Percentiles rank a stretch among this genome's conserved stretches.
These are phyloP conservation scores for Petrea volubilis DNA, from an alignment of 257 asterid genomes.

Conservation along the genomic window DNA sequence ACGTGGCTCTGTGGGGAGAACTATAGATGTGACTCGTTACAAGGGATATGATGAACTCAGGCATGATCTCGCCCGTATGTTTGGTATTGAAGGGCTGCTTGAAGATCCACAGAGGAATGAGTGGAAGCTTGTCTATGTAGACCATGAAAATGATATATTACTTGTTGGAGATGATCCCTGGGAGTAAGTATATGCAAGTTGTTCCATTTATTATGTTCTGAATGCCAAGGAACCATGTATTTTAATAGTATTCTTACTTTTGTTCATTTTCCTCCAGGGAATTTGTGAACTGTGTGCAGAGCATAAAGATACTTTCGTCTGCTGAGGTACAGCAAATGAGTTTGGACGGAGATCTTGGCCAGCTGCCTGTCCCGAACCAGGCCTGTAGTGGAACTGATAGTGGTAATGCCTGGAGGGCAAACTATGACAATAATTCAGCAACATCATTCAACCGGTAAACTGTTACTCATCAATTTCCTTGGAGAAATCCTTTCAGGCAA, in stretches of 20 bases:
- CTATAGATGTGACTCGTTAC: slow-evolving; percentile 83
- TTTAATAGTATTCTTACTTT: neutral
- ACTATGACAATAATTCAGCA: slow-evolving; percentile 65
- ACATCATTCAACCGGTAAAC: slow-evolving; percentile 68
- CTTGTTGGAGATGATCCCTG: slow-evolving; percentile 93
- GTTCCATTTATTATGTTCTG: neutral
- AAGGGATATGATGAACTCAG: slow-evolving; percentile 86
- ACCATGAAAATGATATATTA: slow-evolving; percentile 80
- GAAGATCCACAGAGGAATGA: slow-evolving; percentile 88
- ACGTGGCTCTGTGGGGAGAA: slow-evolving; percentile 97
- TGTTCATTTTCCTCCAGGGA: slow-evolving; percentile 49
- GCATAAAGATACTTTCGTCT: slow-evolving; percentile 82
- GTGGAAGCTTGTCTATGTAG: slow-evolving; percentile 92
- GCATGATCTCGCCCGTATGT: slow-evolving; percentile 89
- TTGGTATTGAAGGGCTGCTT: slow-evolving; percentile 88
- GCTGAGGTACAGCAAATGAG: slow-evolving; percentile 97
- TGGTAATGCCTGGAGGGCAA: slow-evolving; percentile 85
- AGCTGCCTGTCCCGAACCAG: slow-evolving; percentile 65
- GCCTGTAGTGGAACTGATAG: slow-evolving; percentile 89
- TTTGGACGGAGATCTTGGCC: slow-evolving; percentile 80
- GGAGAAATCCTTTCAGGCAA: no score
- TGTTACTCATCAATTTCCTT: neutral
- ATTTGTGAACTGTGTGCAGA: slow-evolving; percentile 92
- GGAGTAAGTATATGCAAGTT: slow-evolving; percentile 59
- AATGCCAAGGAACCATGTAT: neutral